Evolutionary conservation across 2,329 filamentous ascomycete species (phyloP).

Genomic region (Neofusicoccum sp.): DNA sequence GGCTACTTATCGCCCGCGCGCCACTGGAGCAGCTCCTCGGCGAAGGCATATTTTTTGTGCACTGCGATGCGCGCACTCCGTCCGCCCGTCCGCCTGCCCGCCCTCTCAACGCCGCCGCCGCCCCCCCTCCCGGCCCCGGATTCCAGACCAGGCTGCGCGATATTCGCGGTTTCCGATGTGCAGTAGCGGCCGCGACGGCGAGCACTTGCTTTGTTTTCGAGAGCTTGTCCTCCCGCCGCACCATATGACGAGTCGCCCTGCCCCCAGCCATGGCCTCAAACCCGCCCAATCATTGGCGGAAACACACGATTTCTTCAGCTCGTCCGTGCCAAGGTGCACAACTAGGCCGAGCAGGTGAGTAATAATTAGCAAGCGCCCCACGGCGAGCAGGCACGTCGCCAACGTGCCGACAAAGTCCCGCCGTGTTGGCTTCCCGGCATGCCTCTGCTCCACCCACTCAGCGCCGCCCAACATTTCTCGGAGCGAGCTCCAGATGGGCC

Average conservation of each 20-base stretch:
- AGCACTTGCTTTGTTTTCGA: slow-evolving; percentile 6
- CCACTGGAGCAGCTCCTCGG: slow-evolving; percentile 4
- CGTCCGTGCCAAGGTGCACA: neutral
- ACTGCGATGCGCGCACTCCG: neutral
- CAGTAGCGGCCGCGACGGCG: slow-evolving; percentile 6
- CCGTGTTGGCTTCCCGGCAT: too few relatives aligned
- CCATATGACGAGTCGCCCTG: slow-evolving; percentile 2
- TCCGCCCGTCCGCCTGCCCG: neutral
- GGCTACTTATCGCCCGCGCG: neutral
- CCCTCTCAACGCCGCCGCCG: neutral
- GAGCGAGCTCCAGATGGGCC: neutral
- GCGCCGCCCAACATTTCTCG: neutral
- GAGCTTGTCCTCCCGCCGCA: slow-evolving; percentile 5
- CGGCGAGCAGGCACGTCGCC: neutral
- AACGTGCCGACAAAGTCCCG: neutral
- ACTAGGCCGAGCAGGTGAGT: neutral
- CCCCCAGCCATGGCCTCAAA: neutral
- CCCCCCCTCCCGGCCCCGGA: neutral
- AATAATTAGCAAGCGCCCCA: neutral
- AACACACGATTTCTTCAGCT: slow-evolving; percentile 1
- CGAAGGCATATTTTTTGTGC: slow-evolving; percentile 6
- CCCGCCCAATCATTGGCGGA: slow-evolving; percentile 1
- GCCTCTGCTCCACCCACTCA: neutral
- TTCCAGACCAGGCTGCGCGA: slow-evolving; percentile 11
- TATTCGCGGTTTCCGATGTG: slow-evolving; percentile 15